Conservation (phyloP, 2,329 filamentous ascomycete genomes). For the Exophiala lecanii-corni region DNA sequence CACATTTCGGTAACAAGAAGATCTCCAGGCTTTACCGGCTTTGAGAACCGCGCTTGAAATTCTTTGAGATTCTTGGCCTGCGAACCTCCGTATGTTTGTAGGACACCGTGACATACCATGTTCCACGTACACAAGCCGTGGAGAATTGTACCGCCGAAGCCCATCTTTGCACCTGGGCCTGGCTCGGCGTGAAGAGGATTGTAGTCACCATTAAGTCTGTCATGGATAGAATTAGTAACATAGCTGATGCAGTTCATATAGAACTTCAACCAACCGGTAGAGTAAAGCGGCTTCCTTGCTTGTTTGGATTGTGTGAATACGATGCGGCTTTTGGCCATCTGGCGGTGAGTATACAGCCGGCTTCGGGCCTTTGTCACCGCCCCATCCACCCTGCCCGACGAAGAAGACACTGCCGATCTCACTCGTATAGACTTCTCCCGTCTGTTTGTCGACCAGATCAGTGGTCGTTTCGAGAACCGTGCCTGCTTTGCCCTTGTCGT, state of each 20-base stretch:
- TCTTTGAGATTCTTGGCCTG: constrained; percentile 40
- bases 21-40: constrained; percentile 46
- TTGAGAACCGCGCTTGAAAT: constrained; percentile 44
- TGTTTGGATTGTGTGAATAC: constrained; percentile 36
- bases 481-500: constrained; percentile 40
- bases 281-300: constrained; percentile 38
- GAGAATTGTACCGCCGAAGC: constrained; percentile 45
- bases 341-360: constrained; percentile 33
- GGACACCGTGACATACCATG: constrained; percentile 41
- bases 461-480: constrained; percentile 43
- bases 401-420: constrained; percentile 41
- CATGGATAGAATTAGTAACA: neutral
- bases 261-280: constrained; percentile 31
- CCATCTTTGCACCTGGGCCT: constrained; percentile 39
- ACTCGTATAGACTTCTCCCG: constrained; percentile 36
- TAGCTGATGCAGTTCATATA: too few species aligned
- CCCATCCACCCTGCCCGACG: constrained; percentile 45
- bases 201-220: constrained; percentile 45
- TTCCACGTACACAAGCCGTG: constrained; percentile 49
- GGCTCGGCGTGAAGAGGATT: constrained; percentile 46
- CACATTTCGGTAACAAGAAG: constrained; percentile 68
- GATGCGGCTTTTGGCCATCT: constrained; percentile 34
- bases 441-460: constrained; percentile 37
- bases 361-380: constrained; percentile 38
- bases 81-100: constrained; percentile 38